Evolutionary conservation across 352 stramenopile species (phyloP).

Genomic region (Pythium chondricola): DNA sequence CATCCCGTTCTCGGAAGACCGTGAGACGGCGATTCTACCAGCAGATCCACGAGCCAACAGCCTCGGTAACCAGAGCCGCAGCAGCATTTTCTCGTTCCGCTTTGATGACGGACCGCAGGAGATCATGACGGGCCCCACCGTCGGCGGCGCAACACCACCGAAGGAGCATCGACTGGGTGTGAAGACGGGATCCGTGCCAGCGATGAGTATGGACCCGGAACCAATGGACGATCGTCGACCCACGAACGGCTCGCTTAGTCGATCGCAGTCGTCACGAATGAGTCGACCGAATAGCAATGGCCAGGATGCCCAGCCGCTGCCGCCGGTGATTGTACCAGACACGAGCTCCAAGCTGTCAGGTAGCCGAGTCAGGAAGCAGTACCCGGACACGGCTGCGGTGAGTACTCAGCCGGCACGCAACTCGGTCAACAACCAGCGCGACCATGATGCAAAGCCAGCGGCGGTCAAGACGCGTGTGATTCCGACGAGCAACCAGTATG

Average conservation of each 20-base stretch:
- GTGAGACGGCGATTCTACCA: conserved; percentile 12
- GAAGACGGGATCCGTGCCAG: neutral
- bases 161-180: neutral
- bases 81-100: conserved; percentile 14
- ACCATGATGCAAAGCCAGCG: neutral
- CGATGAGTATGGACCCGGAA: conserved; percentile 9
- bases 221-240: neutral
- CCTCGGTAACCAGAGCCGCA: neutral
- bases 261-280: conserved; percentile 1
- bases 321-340: neutral
- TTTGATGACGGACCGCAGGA: conserved; percentile 1
- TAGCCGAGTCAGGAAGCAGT: neutral
- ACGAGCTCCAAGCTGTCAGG: neutral
- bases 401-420: neutral
- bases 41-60: conserved; percentile 3
- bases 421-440: conserved; percentile 1
- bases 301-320: too few species aligned
- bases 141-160: neutral
- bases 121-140: neutral
- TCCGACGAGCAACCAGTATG: neutral
- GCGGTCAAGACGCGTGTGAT: neutral
- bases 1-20: neutral
- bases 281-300: neutral
- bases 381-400: conserved; percentile 11
- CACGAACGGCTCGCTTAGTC: neutral